Conservation (phyloP, 192 early-diverging fungal species). For the Linnemannia schmuckeri region DNA sequence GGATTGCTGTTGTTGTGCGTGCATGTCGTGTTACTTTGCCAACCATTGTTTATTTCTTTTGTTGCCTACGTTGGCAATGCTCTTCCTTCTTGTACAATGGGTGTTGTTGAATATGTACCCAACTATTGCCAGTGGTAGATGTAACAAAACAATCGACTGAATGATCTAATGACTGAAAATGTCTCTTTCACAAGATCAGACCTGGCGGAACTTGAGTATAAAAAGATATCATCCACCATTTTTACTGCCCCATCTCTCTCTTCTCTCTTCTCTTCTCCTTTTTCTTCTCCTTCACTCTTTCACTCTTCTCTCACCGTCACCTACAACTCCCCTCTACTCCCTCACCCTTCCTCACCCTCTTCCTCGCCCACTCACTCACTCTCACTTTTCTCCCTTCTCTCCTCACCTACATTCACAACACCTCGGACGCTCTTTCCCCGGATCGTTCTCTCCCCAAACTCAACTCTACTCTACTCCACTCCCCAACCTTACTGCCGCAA, state of each 20-base stretch:
- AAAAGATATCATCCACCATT: slow-evolving; percentile 10
- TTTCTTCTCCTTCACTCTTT: neutral
- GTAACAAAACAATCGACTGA: too few relatives aligned
- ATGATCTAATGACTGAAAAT: too few relatives aligned
- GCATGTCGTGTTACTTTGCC: too few relatives aligned
- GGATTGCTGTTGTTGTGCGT: too few relatives aligned
- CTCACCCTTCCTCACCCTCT: neutral
- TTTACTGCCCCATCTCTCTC: neutral
- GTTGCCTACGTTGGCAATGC: too few relatives aligned
- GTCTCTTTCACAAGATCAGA: too few relatives aligned
- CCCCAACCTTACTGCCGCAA: neutral
- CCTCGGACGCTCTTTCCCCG: neutral
- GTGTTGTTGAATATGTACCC: too few relatives aligned
- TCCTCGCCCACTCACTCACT: neutral
- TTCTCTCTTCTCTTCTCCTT: neutral
- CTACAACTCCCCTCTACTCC: too few relatives aligned
- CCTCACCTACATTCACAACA: neutral
- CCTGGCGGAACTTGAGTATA: neutral
- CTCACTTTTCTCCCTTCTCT: slow-evolving; percentile 8
- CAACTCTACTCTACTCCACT: neutral
- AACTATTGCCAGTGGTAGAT: too few relatives aligned
- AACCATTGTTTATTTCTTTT: too few relatives aligned
- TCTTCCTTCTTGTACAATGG: too few relatives aligned
- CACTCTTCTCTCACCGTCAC: neutral
- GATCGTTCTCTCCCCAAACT: neutral